A percentile compares a stretch with the other conserved stretches of the same genome.
Evolutionary conservation across 1,139 yeast genomes (phyloP).

Genomic region (Saccharomyces hybrid): DNA sequence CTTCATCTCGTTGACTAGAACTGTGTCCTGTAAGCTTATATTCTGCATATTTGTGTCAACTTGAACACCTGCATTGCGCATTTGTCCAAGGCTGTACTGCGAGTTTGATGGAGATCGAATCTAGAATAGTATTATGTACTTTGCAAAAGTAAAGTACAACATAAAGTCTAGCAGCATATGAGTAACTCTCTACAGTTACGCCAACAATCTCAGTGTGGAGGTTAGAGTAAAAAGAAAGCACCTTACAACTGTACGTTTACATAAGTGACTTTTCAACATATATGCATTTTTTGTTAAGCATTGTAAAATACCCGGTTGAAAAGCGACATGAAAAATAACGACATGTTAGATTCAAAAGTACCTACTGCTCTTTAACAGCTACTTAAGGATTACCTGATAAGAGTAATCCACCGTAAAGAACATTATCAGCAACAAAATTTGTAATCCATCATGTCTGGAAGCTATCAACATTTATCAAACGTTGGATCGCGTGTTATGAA

Average conservation of each 20-base stretch:
- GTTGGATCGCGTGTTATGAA: slow-evolving; percentile 26
- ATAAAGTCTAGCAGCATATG: not conserved
- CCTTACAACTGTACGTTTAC: not conserved
- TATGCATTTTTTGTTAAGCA: not conserved
- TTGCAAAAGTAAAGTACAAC: not conserved
- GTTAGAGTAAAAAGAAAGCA: not conserved
- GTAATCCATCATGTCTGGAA: slow-evolving; percentile 8
- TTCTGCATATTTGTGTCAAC: not conserved
- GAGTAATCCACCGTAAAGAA: not conserved
- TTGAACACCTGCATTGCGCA: not conserved
- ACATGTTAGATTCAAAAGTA: not conserved
- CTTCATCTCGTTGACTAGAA: slow-evolving; percentile 7
- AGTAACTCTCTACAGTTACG: not conserved
- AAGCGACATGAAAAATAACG: not conserved
- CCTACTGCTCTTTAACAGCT: not conserved
- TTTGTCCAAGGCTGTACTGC: not conserved
- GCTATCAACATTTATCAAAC: slow-evolving; percentile 24
- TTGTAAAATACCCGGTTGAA: not conserved
- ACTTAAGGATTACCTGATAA: not conserved
- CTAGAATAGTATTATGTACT: not conserved
- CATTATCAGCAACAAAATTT: not conserved
- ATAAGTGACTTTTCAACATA: not conserved
- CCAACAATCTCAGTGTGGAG: not conserved
- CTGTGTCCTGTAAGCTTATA: not conserved
- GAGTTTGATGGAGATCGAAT: not conserved